These are phyloP conservation scores for Claviceps sp. DNA, from an alignment of 2,329 filamentous ascomycete genomes.

Conservation along the genomic window DNA sequence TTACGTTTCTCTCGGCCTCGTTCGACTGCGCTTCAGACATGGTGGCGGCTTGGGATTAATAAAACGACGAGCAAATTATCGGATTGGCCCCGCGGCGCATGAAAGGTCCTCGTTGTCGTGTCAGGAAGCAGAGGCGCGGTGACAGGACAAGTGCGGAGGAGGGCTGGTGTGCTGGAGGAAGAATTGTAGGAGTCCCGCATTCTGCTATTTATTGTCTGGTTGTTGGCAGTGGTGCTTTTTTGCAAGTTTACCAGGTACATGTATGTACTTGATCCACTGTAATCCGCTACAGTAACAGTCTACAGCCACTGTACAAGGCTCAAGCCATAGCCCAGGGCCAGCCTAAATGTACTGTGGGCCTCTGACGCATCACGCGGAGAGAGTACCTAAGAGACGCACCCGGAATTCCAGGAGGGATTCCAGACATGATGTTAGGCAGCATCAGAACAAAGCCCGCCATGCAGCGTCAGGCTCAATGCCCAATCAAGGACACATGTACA, in stretches of 20 bases:
- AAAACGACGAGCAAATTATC: slow-evolving; percentile 11
- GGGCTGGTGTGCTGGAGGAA: slow-evolving; percentile 9
- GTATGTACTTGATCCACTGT: too few species aligned
- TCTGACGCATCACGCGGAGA: neutral
- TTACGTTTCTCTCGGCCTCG: slow-evolving; percentile 94
- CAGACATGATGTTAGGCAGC: neutral
- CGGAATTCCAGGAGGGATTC: neutral
- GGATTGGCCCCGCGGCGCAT: slow-evolving; percentile 13
- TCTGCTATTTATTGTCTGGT: slow-evolving; percentile 4
- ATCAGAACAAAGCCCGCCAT: neutral
- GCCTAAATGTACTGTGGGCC: slow-evolving; percentile 4
- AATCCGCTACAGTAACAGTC: too few species aligned
- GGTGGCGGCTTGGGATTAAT: slow-evolving; percentile 29
- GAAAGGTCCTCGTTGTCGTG: slow-evolving; percentile 2
- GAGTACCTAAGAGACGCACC: too few species aligned
- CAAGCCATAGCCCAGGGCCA: neutral
- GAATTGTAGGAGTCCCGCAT: slow-evolving; percentile 16
- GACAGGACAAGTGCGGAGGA: slow-evolving; percentile 6
- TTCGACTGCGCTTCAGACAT: slow-evolving; percentile 81
- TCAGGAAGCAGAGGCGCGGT: slow-evolving; percentile 8
- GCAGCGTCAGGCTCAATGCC: neutral
- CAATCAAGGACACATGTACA: neutral
- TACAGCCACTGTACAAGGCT: too few species aligned
- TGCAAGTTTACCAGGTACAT: too few species aligned
- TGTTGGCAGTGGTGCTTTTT: neutral